Percentiles rank a stretch among this genome's conserved stretches.
phyloP scores from a whole-genome alignment of 371 early-diverging fungal species.

The Apophysomyces variabilis region DNA sequence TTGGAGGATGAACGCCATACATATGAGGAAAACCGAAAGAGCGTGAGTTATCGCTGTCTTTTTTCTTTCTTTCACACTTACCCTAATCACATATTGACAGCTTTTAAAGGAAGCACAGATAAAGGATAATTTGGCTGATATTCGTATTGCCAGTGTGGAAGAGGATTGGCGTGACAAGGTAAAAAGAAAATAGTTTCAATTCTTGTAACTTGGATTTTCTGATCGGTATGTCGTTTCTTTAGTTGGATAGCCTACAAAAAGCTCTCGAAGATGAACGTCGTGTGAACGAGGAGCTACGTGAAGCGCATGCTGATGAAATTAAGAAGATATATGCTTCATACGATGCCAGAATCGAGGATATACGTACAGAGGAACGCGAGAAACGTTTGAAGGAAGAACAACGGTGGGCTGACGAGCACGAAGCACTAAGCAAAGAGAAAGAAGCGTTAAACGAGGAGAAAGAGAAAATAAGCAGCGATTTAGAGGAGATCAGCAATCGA shows the following conservation, averaged over 20 bases:
- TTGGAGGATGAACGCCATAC: slow-evolving; percentile 41
- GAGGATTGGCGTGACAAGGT: slow-evolving; percentile 46
- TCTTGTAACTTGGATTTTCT: neutral
- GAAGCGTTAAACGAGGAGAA: slow-evolving; percentile 8
- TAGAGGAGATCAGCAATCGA: neutral
- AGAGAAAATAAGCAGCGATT: neutral
- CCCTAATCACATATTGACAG: slow-evolving; percentile 23
- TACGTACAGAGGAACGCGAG: neutral
- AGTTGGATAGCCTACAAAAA: slow-evolving; percentile 27
- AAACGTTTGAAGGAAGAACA: slow-evolving; percentile 2
- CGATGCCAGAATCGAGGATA: neutral
- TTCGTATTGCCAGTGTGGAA: slow-evolving; percentile 47
- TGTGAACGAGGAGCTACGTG: slow-evolving; percentile 22
- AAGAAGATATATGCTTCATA: neutral
- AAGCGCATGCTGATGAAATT: slow-evolving; percentile 23
- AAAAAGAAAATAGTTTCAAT: neutral
- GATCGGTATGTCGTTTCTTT: neutral
- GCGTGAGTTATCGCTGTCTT: slow-evolving; percentile 27
- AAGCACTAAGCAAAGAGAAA: slow-evolving; percentile 9
- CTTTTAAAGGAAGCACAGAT: slow-evolving; percentile 50
- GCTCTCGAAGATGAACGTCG: slow-evolving; percentile 25
- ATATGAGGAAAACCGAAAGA: slow-evolving; percentile 39
- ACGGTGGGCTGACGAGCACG: neutral
- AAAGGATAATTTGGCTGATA: slow-evolving; percentile 51
- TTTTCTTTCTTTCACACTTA: neutral